Base-by-base conservation (phyloP, 805 yeast genomes). In the Candida ulmi region DNA sequence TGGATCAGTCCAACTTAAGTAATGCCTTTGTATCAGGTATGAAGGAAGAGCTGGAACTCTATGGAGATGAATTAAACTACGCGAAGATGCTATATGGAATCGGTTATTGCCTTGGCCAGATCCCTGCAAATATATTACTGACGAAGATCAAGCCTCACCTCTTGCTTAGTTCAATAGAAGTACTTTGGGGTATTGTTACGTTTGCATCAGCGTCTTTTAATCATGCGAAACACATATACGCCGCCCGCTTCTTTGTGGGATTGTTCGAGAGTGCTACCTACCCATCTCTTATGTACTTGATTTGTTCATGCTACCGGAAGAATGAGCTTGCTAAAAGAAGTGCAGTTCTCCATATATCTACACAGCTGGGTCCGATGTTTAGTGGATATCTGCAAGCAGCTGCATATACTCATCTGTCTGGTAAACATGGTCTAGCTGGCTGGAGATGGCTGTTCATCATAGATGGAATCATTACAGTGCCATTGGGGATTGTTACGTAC, bases 11-110 rank as follows among this genome's bases (percentile, higher is more conserved):
- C 28, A 78, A 78, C 52, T 51, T 77, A 35, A 66, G 65, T 41
- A 71, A 75, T 46, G 82, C 82, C 2, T 78, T 74, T 45, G 72
- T 71, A 26, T 63, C 72, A 26, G 76, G 79, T 4, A 61, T 78
- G 68, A 54, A 66, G 42, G 72, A 67, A 46, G 72, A 61, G 26
- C 60, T 76, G 24, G 63, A 63, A 5, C 65, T 79, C 65, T 45
- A 61, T 33, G 80, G 80, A 8, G 73, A 75, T 48, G 80, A 77
- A 43, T 62, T 76, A 35, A 71, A 72, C 38, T 58, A 74, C 44
- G 68, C 78, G 8, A 76, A 72, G 43, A 70, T 74, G 21, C 83
- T 79, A 24, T 63, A 68, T 39, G 66, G 68, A 18, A 55, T 78
- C 6, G 70, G 72, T 47, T 76, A 73, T 51, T 52, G 77, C 26